Conservation (phyloP, 352 stramenopile genomes). For the Phytophthora constricta region DNA sequence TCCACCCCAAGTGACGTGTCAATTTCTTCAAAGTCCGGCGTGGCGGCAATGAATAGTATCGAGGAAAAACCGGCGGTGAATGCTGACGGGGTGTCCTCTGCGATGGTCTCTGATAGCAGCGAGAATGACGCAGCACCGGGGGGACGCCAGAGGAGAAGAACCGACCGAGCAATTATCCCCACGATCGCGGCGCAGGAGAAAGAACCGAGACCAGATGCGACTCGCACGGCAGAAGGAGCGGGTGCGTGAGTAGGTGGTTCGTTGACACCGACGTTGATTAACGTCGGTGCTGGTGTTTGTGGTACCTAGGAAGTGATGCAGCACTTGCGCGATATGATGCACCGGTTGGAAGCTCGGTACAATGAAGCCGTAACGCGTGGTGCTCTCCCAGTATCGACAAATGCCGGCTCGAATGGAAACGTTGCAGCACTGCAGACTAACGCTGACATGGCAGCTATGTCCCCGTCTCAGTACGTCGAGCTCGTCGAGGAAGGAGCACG, state of each 20-base stretch:
- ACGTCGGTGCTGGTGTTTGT: not conserved
- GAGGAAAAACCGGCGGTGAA: conserved; percentile 1
- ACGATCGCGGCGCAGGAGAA: conserved; percentile 50
- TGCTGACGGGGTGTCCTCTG: conserved; percentile 1
- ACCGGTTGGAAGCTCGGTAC: conserved; percentile 51
- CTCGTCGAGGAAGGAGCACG: conserved; percentile 42
- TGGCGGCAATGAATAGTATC: too few species aligned
- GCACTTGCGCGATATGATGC: conserved; percentile 50
- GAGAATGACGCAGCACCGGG: not conserved
- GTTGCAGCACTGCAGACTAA: too few species aligned
- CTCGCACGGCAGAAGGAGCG: conserved; percentile 52
- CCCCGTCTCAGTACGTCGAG: conserved; percentile 42
- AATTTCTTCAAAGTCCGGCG: too few species aligned
- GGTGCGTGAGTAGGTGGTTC: conserved; percentile 15
- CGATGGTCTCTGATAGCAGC: conserved; percentile 14
- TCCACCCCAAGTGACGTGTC: too few species aligned
- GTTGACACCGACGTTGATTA: too few species aligned
- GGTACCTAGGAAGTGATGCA: conserved; percentile 50
- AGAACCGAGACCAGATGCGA: conserved; percentile 67
- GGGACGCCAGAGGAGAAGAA: not conserved
- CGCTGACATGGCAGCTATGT: not conserved
- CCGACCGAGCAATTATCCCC: conserved; percentile 40
- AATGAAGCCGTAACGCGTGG: conserved; percentile 19
- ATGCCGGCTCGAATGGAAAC: too few species aligned
- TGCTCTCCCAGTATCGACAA: not conserved